Percentiles rank a stretch among this genome's conserved stretches.
Evolutionary conservation across 805 yeast species (phyloP).

Genomic region (Komagataella mondaviorum): DNA sequence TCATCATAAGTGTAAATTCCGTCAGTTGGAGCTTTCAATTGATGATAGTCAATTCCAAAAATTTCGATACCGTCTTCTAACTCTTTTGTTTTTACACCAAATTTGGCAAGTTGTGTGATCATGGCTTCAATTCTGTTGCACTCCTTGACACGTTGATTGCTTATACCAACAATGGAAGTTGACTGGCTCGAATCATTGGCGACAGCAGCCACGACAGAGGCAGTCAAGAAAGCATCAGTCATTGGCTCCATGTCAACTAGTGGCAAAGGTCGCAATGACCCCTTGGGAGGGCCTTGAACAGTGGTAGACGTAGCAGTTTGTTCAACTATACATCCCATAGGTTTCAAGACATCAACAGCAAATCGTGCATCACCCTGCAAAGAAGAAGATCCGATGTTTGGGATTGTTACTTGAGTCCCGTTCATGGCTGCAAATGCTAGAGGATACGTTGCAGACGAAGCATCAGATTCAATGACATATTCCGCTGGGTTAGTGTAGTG

Average conservation of each 20-base stretch:
- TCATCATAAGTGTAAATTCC: constrained; percentile 83
- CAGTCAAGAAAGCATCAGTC: constrained; percentile 98
- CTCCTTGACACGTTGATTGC: constrained; percentile 95
- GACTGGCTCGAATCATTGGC: constrained; percentile 43
- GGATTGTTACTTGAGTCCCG: constrained; percentile 84
- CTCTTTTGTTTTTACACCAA: constrained; percentile 79
- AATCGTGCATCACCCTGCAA: constrained; percentile 96
- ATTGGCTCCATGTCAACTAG: constrained; percentile 96
- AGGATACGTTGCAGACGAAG: constrained; percentile 96
- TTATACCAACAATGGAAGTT: constrained; percentile 87
- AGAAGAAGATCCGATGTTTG: constrained; percentile 85
- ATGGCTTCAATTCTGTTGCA: constrained; percentile 94
- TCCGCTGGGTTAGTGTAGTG: constrained; percentile 67
- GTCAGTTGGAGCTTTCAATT: constrained; percentile 43
- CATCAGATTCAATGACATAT: constrained; percentile 91
- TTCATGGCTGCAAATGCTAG: constrained; percentile 95
- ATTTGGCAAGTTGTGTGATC: constrained; percentile 78
- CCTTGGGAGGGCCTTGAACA: constrained; percentile 76
- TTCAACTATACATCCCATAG: constrained; percentile 88
- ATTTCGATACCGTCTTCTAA: constrained; percentile 88
- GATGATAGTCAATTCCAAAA: constrained; percentile 44
- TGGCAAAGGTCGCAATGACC: constrained; percentile 53
- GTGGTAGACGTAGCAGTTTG: constrained; percentile 84
- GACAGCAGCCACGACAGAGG: constrained; percentile 93
- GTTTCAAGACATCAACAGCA: constrained; percentile 81